Conservation (phyloP, 768 basidiomycete species). For the Podaxis pistillaris region DNA sequence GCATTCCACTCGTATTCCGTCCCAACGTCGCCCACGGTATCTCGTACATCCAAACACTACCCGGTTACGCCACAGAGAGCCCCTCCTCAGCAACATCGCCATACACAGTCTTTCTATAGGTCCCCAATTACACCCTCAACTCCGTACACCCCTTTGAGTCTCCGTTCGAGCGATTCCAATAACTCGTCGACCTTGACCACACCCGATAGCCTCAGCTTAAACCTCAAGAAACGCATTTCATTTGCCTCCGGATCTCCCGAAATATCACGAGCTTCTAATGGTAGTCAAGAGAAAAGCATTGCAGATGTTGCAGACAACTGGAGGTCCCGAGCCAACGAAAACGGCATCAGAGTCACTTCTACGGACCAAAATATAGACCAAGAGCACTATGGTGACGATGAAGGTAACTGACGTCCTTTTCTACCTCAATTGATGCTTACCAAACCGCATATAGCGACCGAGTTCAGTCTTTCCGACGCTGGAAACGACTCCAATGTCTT, state of each 20-base stretch:
- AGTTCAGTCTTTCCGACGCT: conserved; percentile 45
- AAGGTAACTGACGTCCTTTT: conserved; percentile 32
- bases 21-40: conserved; percentile 45
- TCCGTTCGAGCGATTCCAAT: conserved; percentile 58
- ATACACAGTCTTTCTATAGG: conserved; percentile 46
- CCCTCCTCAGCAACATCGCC: conserved; percentile 44
- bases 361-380: conserved; percentile 48
- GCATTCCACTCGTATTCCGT: conserved; percentile 35
- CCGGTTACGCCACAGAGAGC: conserved; percentile 70
- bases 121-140: conserved; percentile 66
- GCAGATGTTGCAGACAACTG: conserved; percentile 68
- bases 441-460: conserved; percentile 51
- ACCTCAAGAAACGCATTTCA: conserved; percentile 38
- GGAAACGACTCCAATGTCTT: conserved; percentile 46
- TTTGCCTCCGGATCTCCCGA: conserved; percentile 44
- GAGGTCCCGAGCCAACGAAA: conserved; percentile 68
- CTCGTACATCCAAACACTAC: conserved; percentile 38
- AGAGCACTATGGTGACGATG: conserved; percentile 41
- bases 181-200: conserved; percentile 58
- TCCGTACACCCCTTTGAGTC: conserved; percentile 69
- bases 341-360: conserved; percentile 65
- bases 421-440: conserved; percentile 22
- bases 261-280: conserved; percentile 16
- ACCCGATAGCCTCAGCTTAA: conserved; percentile 45
- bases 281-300: conserved; percentile 42